These are phyloP conservation scores for Aphanomyces stellatus DNA, from an alignment of 352 stramenopile genomes.

Conservation along the genomic window DNA sequence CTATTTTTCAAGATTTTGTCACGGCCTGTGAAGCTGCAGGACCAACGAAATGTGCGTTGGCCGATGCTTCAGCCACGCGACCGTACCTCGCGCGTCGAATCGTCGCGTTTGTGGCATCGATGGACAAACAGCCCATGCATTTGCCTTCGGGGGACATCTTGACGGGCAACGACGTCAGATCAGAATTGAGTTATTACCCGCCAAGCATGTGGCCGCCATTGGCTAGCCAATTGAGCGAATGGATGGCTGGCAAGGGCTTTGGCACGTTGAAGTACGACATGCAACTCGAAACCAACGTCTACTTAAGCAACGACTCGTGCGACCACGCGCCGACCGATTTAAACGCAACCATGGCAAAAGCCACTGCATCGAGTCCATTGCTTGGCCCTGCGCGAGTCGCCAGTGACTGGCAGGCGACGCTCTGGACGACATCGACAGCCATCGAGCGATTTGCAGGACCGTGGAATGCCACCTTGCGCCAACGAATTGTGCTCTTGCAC, in stretches of 20 bases:
- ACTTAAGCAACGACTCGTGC: constrained; percentile 4
- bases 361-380: too few species aligned
- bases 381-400: too few species aligned
- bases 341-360: too few species aligned
- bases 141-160: not conserved
- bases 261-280: not conserved
- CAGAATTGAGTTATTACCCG: not conserved
- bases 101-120: not conserved
- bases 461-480: not conserved
- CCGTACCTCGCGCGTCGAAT: not conserved
- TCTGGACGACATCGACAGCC: not conserved
- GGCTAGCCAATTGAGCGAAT: too few species aligned
- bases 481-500: constrained; percentile 1
- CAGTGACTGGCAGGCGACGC: not conserved
- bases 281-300: not conserved
- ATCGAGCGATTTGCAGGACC: constrained; percentile 11
- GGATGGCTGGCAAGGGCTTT: too few species aligned
- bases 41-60: not conserved
- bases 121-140: not conserved
- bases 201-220: too few species aligned
- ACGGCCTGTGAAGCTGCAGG: not conserved
- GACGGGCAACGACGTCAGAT: not conserved
- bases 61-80: not conserved
- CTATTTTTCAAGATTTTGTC: not conserved
- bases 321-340: not conserved